These are phyloP conservation scores for Porphyridium purpureum DNA, from an alignment of 23 red algal species.

Conservation along the genomic window DNA sequence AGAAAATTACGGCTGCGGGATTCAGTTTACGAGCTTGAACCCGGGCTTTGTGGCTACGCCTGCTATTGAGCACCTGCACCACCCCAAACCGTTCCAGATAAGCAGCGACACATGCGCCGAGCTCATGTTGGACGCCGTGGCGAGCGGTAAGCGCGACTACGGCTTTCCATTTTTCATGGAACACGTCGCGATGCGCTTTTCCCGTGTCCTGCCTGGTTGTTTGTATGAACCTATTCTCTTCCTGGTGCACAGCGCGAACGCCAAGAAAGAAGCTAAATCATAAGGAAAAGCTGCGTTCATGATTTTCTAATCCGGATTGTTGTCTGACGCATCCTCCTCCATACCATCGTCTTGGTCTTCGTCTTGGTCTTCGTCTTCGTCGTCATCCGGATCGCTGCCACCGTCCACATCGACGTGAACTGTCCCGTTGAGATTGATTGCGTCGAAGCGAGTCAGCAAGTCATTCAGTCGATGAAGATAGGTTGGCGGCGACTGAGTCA, in stretches of 20 bases:
- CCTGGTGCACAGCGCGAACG: too few relatives aligned
- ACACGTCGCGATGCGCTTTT: constrained; percentile 37
- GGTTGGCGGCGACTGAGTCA: too few relatives aligned
- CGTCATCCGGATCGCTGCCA: constrained; percentile 1
- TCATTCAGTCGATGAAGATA: too few relatives aligned
- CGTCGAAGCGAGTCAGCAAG: too few relatives aligned
- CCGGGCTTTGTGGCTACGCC: constrained; percentile 76
- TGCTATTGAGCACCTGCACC: constrained; percentile 37
- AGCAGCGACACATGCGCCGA: constrained; percentile 22
- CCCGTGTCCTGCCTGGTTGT: constrained; percentile 8
- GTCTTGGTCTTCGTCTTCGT: constrained; percentile 17
- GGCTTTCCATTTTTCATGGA: constrained; percentile 87
- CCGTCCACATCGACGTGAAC: background rate
- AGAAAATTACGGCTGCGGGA: constrained; percentile 13
- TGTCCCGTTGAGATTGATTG: background rate
- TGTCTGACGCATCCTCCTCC: background rate
- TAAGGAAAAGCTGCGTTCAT: too few relatives aligned
- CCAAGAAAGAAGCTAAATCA: too few relatives aligned
- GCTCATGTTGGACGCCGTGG: constrained; percentile 41
- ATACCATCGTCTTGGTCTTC: constrained; percentile 7
- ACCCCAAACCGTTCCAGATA: constrained; percentile 43
- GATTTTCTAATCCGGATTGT: background rate
- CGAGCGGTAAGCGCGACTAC: constrained; percentile 10
- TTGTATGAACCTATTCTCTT: constrained; percentile 37
- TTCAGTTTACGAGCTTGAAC: constrained; percentile 36